phyloP scores from a whole-genome alignment of 805 yeast species.

The Suhomyces canberraensis region DNA sequence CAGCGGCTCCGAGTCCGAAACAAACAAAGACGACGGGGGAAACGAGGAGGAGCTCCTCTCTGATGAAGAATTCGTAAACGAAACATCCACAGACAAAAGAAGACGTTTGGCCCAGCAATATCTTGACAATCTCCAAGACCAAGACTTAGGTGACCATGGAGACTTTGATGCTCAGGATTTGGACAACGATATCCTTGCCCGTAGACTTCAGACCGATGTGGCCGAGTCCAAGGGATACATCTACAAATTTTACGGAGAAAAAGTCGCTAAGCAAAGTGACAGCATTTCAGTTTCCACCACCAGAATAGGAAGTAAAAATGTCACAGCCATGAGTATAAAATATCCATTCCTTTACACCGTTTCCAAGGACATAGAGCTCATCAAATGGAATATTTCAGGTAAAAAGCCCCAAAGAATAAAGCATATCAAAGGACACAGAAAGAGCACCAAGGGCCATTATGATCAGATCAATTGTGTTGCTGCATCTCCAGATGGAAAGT shows the following conservation, averaged over 20 bases:
- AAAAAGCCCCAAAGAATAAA: constrained; percentile 64
- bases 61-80: constrained; percentile 71
- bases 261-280: constrained; percentile 40
- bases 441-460: constrained; percentile 65
- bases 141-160: constrained; percentile 33
- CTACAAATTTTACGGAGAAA: constrained; percentile 62
- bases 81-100: constrained; percentile 89
- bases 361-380: constrained; percentile 75
- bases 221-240: constrained; percentile 86
- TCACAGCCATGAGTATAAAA: constrained; percentile 54
- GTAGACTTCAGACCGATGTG: constrained; percentile 80
- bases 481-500: constrained; percentile 82
- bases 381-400: constrained; percentile 72
- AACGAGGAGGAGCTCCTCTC: constrained; percentile 43
- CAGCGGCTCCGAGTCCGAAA: constrained; percentile 8
- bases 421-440: constrained; percentile 60
- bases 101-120: constrained; percentile 93
- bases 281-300: constrained; percentile 38
- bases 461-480: constrained; percentile 77
- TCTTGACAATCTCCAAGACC: constrained; percentile 66
- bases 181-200: constrained; percentile 79
- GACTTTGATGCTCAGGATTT: constrained; percentile 84
- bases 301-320: constrained; percentile 58
- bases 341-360: constrained; percentile 71
- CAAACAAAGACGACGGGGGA: too few relatives aligned